A percentile compares a stretch with the other conserved stretches of the same genome.
These are phyloP conservation scores for Phytophthora pistaciae DNA, from an alignment of 352 stramenopile genomes.

Conservation along the genomic window DNA sequence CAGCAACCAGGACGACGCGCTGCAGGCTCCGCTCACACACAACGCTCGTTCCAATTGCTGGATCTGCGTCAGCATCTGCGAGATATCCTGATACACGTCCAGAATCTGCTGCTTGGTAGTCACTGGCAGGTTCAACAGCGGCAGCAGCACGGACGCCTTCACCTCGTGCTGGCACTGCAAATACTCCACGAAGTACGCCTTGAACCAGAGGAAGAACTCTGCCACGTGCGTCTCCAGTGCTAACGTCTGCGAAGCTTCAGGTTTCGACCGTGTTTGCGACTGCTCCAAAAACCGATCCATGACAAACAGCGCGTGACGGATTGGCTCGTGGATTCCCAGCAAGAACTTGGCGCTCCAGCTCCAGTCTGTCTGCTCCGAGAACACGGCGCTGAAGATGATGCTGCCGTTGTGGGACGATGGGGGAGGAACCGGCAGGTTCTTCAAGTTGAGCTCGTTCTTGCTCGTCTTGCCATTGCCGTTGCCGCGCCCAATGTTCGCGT, in stretches of 20 bases:
- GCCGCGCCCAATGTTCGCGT: background rate
- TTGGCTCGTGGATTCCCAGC: constrained; percentile 76
- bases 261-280: constrained; percentile 46
- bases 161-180: constrained; percentile 72
- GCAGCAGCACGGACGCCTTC: constrained; percentile 69
- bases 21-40: constrained; percentile 47
- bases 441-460: constrained; percentile 40
- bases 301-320: constrained; percentile 85
- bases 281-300: constrained; percentile 86
- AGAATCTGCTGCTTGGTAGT: constrained; percentile 67
- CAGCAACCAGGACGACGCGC: constrained; percentile 63
- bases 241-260: constrained; percentile 37
- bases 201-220: constrained; percentile 85
- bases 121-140: constrained; percentile 63
- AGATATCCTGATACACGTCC: constrained; percentile 75
- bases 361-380: constrained; percentile 64
- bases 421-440: constrained; percentile 50
- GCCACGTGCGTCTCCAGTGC: constrained; percentile 55
- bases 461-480: constrained; percentile 9
- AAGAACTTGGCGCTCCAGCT: constrained; percentile 80
- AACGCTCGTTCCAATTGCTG: constrained; percentile 64
- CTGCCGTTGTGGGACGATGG: constrained; percentile 63
- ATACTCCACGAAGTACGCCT: constrained; percentile 80
- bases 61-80: constrained; percentile 64
- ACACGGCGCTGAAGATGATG: constrained; percentile 76